These are phyloP conservation scores for Xylariaceae sp. DNA, from an alignment of 2,329 filamentous ascomycete genomes.

Conservation along the genomic window DNA sequence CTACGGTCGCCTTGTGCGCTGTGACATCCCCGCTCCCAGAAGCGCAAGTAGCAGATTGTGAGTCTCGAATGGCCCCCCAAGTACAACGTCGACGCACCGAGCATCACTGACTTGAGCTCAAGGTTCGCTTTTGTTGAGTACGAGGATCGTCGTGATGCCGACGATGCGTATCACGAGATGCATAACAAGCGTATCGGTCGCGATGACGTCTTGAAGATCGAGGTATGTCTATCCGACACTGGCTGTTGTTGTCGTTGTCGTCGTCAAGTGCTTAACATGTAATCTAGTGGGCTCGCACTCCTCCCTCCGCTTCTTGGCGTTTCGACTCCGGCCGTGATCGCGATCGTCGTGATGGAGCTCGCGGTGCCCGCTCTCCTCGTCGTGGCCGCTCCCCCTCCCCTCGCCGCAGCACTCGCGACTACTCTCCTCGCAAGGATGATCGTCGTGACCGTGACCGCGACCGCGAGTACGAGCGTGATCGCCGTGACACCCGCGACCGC, in stretches of 20 bases:
- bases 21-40: slow-evolving; percentile 93
- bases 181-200: slow-evolving; percentile 97
- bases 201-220: slow-evolving; percentile 94
- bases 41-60: slow-evolving; percentile 93
- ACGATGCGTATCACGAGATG: slow-evolving; percentile 99
- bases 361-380: slow-evolving; percentile 56
- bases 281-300: slow-evolving; percentile 91
- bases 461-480: slow-evolving; percentile 50
- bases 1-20: slow-evolving; percentile 95
- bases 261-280: slow-evolving; percentile 16
- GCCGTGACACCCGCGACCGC: slow-evolving; percentile 55
- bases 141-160: slow-evolving; percentile 94
- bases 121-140: slow-evolving; percentile 99
- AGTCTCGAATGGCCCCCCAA: slow-evolving; percentile 43
- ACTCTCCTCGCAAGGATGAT: slow-evolving; percentile 85
- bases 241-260: not conserved
- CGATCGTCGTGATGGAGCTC: slow-evolving; percentile 51
- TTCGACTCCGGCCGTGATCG: slow-evolving; percentile 88
- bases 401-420: slow-evolving; percentile 69
- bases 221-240: slow-evolving; percentile 54
- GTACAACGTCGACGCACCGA: not conserved
- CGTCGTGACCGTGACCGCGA: slow-evolving; percentile 70
- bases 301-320: slow-evolving; percentile 95
- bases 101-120: slow-evolving; percentile 13
- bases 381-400: slow-evolving; percentile 72